Evolutionary conservation across 148 eudicot genomes (phyloP).

Genomic region (Persicaria maculosa): DNA sequence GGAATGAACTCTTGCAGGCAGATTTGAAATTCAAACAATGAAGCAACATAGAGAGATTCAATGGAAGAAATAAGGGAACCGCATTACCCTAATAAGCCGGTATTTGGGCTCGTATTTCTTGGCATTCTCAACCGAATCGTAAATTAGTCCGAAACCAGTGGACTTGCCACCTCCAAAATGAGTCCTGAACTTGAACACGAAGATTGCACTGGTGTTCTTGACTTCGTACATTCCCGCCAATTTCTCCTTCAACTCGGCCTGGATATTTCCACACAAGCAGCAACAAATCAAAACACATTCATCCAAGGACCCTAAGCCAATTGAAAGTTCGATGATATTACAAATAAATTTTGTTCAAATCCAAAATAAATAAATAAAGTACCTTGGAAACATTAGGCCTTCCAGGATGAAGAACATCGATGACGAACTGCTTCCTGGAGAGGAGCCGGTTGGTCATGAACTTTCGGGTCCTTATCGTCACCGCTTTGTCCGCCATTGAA

Average conservation of each 20-base stretch:
- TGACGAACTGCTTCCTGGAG: conserved; percentile 29
- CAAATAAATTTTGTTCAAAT: background rate
- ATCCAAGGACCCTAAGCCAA: background rate
- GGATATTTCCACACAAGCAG: background rate
- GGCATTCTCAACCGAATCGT: conserved; percentile 52
- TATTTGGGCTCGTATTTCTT: conserved; percentile 50
- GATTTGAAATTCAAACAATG: background rate
- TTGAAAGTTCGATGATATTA: background rate
- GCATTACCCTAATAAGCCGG: conserved; percentile 42
- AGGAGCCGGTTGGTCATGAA: conserved; percentile 37
- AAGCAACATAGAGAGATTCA: background rate
- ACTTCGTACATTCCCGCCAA: conserved; percentile 43
- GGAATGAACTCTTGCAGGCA: background rate
- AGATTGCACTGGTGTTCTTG: conserved; percentile 34
- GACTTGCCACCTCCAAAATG: conserved; percentile 64
- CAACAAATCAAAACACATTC: background rate
- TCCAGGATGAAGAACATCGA: conserved; percentile 13
- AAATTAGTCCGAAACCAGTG: conserved; percentile 47
- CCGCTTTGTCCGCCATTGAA: conserved; percentile 30
- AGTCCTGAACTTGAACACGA: conserved; percentile 50
- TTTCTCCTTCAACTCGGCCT: conserved; percentile 46
- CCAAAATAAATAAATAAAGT: background rate
- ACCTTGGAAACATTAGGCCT: conserved; percentile 19
- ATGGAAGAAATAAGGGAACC: background rate
- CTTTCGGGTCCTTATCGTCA: conserved; percentile 30